phyloP scores from a whole-genome alignment of 768 basidiomycete genomes.

The Pleurotus ostreatus region DNA sequence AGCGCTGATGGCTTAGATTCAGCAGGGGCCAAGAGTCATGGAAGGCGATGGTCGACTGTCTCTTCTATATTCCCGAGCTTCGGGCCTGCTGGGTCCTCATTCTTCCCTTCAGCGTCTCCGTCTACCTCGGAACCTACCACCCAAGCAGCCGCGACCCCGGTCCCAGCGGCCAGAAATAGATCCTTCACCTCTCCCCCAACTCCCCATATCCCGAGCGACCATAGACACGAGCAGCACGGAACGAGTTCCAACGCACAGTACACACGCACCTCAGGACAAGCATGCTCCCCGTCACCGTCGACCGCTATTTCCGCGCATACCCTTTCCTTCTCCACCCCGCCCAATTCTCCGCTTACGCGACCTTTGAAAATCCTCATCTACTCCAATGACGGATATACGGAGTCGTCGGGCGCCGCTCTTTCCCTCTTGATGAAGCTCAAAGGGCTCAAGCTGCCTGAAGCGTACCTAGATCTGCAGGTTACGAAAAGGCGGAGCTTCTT shows the following conservation, averaged over 20 bases:
- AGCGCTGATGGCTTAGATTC: not conserved
- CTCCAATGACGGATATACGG: slow-evolving; percentile 89
- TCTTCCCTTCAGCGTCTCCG: slow-evolving; percentile 14
- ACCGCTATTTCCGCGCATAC: not conserved
- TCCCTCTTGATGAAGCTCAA: slow-evolving; percentile 80
- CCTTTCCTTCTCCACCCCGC: slow-evolving; percentile 16
- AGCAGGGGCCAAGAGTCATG: not conserved
- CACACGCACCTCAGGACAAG: not conserved
- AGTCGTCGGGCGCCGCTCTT: slow-evolving; percentile 84
- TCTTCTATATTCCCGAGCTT: slow-evolving; percentile 36
- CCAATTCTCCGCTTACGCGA: slow-evolving; percentile 29
- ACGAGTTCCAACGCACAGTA: not conserved
- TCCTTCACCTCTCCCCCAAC: slow-evolving; percentile 15
- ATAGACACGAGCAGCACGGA: not conserved
- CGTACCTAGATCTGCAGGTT: slow-evolving; percentile 89
- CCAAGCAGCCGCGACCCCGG: not conserved
- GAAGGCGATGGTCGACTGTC: slow-evolving; percentile 42
- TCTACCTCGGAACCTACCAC: not conserved
- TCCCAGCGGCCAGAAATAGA: slow-evolving; percentile 2
- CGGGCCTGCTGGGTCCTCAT: slow-evolving; percentile 20
- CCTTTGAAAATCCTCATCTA: slow-evolving; percentile 78
- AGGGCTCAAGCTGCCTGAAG: slow-evolving; percentile 71
- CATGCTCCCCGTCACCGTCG: not conserved
- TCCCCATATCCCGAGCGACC: not conserved
- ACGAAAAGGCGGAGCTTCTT: slow-evolving; percentile 82